Conservation (phyloP, 129 eudicot genomes). For the Deinandra increscens region DNA sequence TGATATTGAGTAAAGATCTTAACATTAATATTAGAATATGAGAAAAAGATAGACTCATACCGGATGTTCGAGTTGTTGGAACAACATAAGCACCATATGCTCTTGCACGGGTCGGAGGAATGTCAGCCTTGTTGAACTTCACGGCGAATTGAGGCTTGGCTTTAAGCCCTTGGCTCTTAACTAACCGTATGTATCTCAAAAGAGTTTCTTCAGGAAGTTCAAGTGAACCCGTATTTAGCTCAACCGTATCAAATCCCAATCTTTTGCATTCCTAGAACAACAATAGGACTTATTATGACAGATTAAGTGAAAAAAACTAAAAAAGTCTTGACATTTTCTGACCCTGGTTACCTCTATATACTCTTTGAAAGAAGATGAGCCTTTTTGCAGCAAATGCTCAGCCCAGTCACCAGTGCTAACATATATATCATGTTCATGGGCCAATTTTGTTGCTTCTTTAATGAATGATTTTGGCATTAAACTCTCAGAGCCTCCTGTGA, state of each 20-base stretch:
- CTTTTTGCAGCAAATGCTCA: slow-evolving; percentile 60
- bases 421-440: slow-evolving; percentile 79
- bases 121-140: slow-evolving; percentile 69
- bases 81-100: slow-evolving; percentile 76
- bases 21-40: neutral
- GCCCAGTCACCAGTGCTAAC: slow-evolving; percentile 98
- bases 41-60: slow-evolving; percentile 31
- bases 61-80: slow-evolving; percentile 62
- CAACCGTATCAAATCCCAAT: slow-evolving; percentile 87
- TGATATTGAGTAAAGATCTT: neutral
- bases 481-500: slow-evolving; percentile 78
- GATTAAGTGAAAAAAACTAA: neutral
- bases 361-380: slow-evolving; percentile 76
- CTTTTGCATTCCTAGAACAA: slow-evolving; percentile 75
- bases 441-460: slow-evolving; percentile 72
- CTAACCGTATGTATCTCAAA: slow-evolving; percentile 73
- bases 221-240: slow-evolving; percentile 63
- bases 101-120: slow-evolving; percentile 51
- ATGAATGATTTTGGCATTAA: slow-evolving; percentile 64
- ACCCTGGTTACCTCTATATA: slow-evolving; percentile 57
- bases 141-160: slow-evolving; percentile 82
- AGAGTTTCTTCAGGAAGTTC: slow-evolving; percentile 89
- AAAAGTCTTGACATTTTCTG: neutral
- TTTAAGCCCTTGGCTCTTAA: slow-evolving; percentile 74
- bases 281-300: slow-evolving; percentile 1